Evolutionary conservation across 192 early-diverging fungal genomes (phyloP).

Genomic region (Coemansia interrupta): DNA sequence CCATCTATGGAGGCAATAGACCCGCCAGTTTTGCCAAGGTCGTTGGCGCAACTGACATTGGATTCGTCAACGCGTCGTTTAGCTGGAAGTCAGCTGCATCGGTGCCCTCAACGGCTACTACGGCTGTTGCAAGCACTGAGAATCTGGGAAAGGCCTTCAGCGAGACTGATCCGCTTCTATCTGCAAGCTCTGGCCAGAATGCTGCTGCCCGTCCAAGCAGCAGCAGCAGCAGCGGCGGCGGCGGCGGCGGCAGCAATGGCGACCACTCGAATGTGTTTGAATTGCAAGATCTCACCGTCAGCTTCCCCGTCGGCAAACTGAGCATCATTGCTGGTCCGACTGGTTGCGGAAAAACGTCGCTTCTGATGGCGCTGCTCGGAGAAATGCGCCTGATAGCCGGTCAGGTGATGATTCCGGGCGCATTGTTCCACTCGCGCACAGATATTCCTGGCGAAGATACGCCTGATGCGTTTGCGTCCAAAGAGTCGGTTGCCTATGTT

Average conservation of each 20-base stretch:
- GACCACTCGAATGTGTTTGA: conserved; percentile 41
- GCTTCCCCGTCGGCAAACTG: conserved; percentile 68
- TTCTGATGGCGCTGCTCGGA: conserved; percentile 77
- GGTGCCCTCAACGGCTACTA: conserved; percentile 1
- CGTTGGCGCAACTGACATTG: conserved; percentile 51
- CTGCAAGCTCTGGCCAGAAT: neutral
- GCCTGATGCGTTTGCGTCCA: conserved; percentile 17
- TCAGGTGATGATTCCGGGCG: conserved; percentile 39
- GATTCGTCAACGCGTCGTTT: conserved; percentile 70
- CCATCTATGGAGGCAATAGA: conserved; percentile 8
- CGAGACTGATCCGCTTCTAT: conserved; percentile 17
- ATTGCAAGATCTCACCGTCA: conserved; percentile 63
- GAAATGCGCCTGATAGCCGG: conserved; percentile 60
- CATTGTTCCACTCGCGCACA: conserved; percentile 67
- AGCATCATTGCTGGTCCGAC: conserved; percentile 82
- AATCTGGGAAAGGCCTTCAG: neutral
- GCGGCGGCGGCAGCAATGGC: neutral
- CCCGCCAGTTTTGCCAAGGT: conserved; percentile 39
- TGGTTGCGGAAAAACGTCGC: conserved; percentile 81
- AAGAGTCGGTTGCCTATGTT: conserved; percentile 73
- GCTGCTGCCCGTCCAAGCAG: neutral
- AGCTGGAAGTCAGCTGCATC: conserved; percentile 51
- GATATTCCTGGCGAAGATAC: conserved; percentile 11
- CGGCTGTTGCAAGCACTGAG: conserved; percentile 4
- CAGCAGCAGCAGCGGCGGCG: neutral